phyloP scores from a whole-genome alignment of 2,329 filamentous ascomycete species.

The Aspergillus glaucus region DNA sequence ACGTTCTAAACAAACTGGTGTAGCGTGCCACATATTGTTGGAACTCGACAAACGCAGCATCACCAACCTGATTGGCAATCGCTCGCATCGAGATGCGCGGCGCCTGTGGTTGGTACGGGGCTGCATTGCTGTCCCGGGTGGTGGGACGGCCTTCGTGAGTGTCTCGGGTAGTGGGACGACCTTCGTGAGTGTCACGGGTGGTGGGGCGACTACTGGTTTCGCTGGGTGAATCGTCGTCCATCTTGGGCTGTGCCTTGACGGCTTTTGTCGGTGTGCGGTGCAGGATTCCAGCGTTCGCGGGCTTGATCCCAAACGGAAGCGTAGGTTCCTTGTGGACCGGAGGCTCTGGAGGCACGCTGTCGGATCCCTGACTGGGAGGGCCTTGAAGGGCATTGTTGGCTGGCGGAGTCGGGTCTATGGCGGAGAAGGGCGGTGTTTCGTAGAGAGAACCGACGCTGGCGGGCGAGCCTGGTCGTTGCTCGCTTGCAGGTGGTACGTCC shows the following conservation, averaged over 20 bases:
- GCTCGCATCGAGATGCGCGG: constrained; percentile 31
- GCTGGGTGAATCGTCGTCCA: not conserved
- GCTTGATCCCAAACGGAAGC: constrained; percentile 16
- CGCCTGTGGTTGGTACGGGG: constrained; percentile 16
- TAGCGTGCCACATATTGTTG: constrained; percentile 65
- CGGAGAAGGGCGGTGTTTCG: constrained; percentile 23
- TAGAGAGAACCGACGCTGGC: constrained; percentile 20
- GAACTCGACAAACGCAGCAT: constrained; percentile 66
- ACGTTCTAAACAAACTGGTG: constrained; percentile 67
- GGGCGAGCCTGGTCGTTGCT: constrained; percentile 9
- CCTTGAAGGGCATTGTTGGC: constrained; percentile 20
- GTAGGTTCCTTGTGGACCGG: constrained; percentile 14
- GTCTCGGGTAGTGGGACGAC: constrained; percentile 10
- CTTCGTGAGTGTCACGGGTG: constrained; percentile 1
- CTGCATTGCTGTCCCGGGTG: constrained; percentile 10
- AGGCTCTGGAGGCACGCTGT: constrained; percentile 10
- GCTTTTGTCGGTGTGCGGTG: not conserved
- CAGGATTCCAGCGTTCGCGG: constrained; percentile 2
- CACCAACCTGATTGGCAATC: constrained; percentile 44
- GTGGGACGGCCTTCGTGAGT: constrained; percentile 11
- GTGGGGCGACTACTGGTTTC: constrained; percentile 3
- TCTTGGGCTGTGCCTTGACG: constrained; percentile 4
- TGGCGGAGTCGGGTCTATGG: constrained; percentile 17
- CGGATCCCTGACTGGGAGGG: constrained; percentile 17
- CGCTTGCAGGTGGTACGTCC: not conserved